A percentile compares a stretch with the other conserved stretches of the same genome.
phyloP scores from a whole-genome alignment of 2,329 filamentous ascomycete genomes.

The Colletotrichum destructivum region DNA sequence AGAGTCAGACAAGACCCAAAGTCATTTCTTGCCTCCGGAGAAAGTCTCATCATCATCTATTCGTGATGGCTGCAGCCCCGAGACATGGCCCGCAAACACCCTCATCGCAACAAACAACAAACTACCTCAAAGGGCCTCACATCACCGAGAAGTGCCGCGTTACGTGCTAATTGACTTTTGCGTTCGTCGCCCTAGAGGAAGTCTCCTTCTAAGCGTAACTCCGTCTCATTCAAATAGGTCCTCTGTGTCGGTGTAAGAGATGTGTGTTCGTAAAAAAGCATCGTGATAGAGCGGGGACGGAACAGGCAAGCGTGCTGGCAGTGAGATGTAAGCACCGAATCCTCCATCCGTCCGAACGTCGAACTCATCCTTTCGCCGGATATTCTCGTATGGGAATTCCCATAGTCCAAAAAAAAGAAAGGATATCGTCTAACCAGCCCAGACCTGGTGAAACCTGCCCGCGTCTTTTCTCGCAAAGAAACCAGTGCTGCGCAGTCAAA shows the following conservation, averaged over 20 bases:
- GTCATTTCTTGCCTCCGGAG: too few species aligned
- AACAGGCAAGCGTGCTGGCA: slow-evolving; percentile 36
- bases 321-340: slow-evolving; percentile 22
- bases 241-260: slow-evolving; percentile 33
- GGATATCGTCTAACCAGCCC: slow-evolving; percentile 25
- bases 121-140: background rate
- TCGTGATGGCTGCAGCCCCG: background rate
- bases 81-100: background rate
- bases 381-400: slow-evolving; percentile 24
- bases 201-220: slow-evolving; percentile 37
- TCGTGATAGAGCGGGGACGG: slow-evolving; percentile 31
- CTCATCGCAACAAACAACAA: background rate
- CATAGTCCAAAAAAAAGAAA: slow-evolving; percentile 22
- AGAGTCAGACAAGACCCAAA: background rate
- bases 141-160: background rate
- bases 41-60: background rate
- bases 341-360: slow-evolving; percentile 20
- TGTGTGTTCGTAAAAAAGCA: slow-evolving; percentile 39
- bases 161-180: slow-evolving; percentile 28
- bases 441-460: slow-evolving; percentile 20
- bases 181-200: slow-evolving; percentile 30
- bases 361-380: slow-evolving; percentile 20
- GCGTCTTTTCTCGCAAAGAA: slow-evolving; percentile 36
- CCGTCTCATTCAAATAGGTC: slow-evolving; percentile 28
- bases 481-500: slow-evolving; percentile 21